phyloP scores from a whole-genome alignment of 495 filamentous ascomycete species.

The Chlorociboria aeruginascens region DNA sequence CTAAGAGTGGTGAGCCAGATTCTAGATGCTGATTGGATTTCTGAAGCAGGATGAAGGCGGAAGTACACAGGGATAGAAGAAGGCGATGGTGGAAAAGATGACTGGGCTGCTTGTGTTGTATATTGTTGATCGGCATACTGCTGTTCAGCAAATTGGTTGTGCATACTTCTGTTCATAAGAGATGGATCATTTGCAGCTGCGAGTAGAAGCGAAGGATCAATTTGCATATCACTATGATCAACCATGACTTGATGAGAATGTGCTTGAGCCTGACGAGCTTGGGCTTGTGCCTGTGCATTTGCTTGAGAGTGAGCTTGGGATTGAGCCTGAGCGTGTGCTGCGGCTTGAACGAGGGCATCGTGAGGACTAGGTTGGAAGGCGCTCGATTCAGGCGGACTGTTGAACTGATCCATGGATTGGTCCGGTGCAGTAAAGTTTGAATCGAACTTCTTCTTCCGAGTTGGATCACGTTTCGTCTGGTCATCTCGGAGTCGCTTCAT shows the following conservation, averaged over 20 bases:
- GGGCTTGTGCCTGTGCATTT: constrained; percentile 2
- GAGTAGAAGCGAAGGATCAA: constrained; percentile 45
- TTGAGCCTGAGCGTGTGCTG: constrained; percentile 17
- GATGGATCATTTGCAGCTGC: constrained; percentile 21
- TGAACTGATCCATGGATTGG: neutral
- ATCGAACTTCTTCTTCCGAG: constrained; percentile 33
- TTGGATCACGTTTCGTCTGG: constrained; percentile 44
- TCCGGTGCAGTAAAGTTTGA: constrained; percentile 11
- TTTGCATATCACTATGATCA: constrained; percentile 47
- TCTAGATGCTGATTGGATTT: constrained; percentile 30
- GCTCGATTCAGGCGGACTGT: constrained; percentile 1
- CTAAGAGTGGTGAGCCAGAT: constrained; percentile 53
- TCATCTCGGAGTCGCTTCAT: constrained; percentile 65
- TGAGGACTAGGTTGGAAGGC: constrained; percentile 19
- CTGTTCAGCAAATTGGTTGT: constrained; percentile 36
- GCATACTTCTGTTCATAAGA: constrained; percentile 22
- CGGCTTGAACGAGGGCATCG: constrained; percentile 19
- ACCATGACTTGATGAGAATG: constrained; percentile 34
- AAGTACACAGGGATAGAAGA: constrained; percentile 48
- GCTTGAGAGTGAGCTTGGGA: constrained; percentile 15
- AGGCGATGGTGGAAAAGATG: constrained; percentile 24
- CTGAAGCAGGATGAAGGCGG: constrained; percentile 44
- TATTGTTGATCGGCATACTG: constrained; percentile 31
- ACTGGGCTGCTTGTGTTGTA: constrained; percentile 21
- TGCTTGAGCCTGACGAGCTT: constrained; percentile 2